Evolutionary conservation across 2,329 filamentous ascomycete species (phyloP).

Genomic region (Neonectria coccinea): DNA sequence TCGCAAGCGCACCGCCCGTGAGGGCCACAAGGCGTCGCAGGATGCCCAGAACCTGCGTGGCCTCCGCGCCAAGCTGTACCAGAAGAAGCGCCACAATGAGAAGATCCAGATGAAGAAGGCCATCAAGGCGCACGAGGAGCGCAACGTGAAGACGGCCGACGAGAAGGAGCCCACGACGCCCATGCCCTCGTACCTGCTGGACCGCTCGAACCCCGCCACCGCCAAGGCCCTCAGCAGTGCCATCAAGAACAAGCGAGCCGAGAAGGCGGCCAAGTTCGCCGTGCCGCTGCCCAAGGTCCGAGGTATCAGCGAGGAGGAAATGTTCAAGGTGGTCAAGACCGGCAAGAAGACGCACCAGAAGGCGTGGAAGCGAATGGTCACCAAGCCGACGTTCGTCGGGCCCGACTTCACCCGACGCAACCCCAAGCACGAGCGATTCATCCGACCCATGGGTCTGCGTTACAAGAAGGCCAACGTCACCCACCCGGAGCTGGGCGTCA

Average conservation of each 20-base stretch:
- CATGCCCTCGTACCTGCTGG: slow-evolving; percentile 92
- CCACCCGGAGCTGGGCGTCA: slow-evolving; percentile 85
- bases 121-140: slow-evolving; percentile 95
- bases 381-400: slow-evolving; percentile 79
- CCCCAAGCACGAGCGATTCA: slow-evolving; percentile 77
- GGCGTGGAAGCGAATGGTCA: slow-evolving; percentile 78
- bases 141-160: slow-evolving; percentile 90
- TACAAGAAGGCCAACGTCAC: slow-evolving; percentile 68
- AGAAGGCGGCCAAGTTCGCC: slow-evolving; percentile 93
- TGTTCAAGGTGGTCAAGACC: slow-evolving; percentile 97
- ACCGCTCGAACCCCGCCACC: slow-evolving; percentile 72
- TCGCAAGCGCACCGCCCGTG: slow-evolving; percentile 88
- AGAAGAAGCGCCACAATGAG: slow-evolving; percentile 93
- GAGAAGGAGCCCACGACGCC: slow-evolving; percentile 84
- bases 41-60: slow-evolving; percentile 95
- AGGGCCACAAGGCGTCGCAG: slow-evolving; percentile 87
- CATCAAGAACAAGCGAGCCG: slow-evolving; percentile 94
- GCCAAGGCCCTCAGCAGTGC: slow-evolving; percentile 81
- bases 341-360: slow-evolving; percentile 95
- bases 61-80: slow-evolving; percentile 90
- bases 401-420: slow-evolving; percentile 89
- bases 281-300: slow-evolving; percentile 95
- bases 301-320: slow-evolving; percentile 92
- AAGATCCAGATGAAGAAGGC: slow-evolving; percentile 98
- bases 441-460: slow-evolving; percentile 62